Conservation (phyloP, 1,284 basidiomycete species). For the Naganishia cerealis region DNA sequence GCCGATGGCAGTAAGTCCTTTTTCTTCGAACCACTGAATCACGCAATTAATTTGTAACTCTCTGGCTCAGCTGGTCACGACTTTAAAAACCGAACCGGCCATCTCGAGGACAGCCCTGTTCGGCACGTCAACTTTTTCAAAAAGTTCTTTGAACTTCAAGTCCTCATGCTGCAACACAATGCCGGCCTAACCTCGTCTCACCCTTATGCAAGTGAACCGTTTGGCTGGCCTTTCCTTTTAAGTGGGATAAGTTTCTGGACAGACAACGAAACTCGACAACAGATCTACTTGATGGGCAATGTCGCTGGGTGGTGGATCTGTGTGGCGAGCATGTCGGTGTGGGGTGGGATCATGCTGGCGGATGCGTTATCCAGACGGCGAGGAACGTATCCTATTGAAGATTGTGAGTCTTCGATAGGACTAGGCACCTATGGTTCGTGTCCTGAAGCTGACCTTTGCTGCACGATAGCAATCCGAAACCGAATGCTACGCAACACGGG, state of each 20-base stretch:
- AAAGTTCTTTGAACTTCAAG: slow-evolving; percentile 90
- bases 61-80: slow-evolving; percentile 60
- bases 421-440: background rate
- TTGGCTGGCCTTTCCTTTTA: slow-evolving; percentile 97
- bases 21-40: background rate
- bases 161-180: slow-evolving; percentile 97
- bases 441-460: background rate
- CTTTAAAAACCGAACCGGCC: slow-evolving; percentile 60
- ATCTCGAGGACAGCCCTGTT: slow-evolving; percentile 64
- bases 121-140: slow-evolving; percentile 86
- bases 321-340: slow-evolving; percentile 79
- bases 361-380: slow-evolving; percentile 84
- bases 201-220: slow-evolving; percentile 88
- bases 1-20: slow-evolving; percentile 64
- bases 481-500: slow-evolving; percentile 91
- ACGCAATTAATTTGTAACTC: slow-evolving; percentile 10
- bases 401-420: slow-evolving; percentile 60
- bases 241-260: slow-evolving; percentile 99
- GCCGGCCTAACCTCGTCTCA: slow-evolving; percentile 90
- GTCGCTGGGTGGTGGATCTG: slow-evolving; percentile 92
- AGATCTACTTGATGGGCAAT: slow-evolving; percentile 97
- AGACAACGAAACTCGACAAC: slow-evolving; percentile 73
- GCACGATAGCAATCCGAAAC: slow-evolving; percentile 71
- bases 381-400: slow-evolving; percentile 79
- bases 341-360: slow-evolving; percentile 82